Conservation (phyloP, 73 alveolate genomes). For the Vitrella brassicaformis region DNA sequence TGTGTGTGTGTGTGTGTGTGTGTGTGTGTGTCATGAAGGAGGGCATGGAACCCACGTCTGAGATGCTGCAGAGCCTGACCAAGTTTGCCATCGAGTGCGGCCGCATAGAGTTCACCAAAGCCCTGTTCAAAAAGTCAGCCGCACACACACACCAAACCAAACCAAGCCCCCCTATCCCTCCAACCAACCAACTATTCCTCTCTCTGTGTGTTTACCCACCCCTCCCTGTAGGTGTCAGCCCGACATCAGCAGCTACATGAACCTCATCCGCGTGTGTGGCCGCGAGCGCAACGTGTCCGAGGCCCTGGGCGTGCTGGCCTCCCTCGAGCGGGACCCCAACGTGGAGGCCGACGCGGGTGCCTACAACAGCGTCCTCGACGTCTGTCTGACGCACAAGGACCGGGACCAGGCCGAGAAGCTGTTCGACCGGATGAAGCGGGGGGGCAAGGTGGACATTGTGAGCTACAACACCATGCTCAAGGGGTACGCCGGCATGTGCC, state of each 20-base stretch:
- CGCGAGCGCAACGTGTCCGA: neutral
- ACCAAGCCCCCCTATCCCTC: too few relatives aligned
- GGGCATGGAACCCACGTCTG: neutral
- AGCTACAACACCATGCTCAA: slow-evolving; percentile 23
- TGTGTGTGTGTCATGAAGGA: neutral
- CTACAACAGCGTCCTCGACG: slow-evolving; percentile 29
- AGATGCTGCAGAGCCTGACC: neutral
- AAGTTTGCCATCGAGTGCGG: slow-evolving; percentile 10
- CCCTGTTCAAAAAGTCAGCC: neutral
- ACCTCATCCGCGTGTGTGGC: slow-evolving; percentile 2
- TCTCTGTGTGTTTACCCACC: too few relatives aligned
- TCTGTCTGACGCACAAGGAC: slow-evolving; percentile 12
- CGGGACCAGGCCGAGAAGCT: slow-evolving; percentile 11
- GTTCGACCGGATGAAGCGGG: slow-evolving; percentile 18
- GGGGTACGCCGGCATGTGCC: slow-evolving; percentile 14
- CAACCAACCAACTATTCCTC: too few relatives aligned
- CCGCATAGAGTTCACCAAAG: neutral
- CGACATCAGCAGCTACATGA: slow-evolving; percentile 7
- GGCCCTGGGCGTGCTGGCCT: neutral
- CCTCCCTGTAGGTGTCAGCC: too few relatives aligned
- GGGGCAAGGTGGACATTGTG: slow-evolving; percentile 10
- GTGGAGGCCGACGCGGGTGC: slow-evolving; percentile 5
- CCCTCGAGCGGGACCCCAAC: neutral
- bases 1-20: neutral
- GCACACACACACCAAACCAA: too few relatives aligned